phyloP scores from a whole-genome alignment of 1,284 basidiomycete genomes.

The Filobasidium uniguttulatum region DNA sequence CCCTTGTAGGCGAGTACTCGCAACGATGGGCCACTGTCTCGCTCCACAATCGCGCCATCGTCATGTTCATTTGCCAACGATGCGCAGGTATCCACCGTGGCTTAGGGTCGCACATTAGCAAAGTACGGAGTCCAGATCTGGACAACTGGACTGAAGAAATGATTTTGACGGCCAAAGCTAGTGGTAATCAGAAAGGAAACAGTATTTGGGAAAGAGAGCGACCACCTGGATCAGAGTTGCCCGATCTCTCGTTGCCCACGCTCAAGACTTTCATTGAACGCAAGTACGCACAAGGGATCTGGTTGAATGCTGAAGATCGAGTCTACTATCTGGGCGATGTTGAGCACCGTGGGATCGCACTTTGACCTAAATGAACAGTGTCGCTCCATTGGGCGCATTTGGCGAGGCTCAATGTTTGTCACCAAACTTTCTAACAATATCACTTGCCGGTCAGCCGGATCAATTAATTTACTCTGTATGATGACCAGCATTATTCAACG shows the following conservation, averaged over 20 bases:
- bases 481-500: too few species aligned
- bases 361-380: too few species aligned
- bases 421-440: too few species aligned
- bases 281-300: conserved; percentile 37
- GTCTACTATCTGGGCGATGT: background rate
- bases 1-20: conserved; percentile 24
- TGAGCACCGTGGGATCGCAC: background rate
- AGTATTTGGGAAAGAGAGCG: conserved; percentile 33
- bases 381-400: too few species aligned
- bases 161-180: conserved; percentile 28
- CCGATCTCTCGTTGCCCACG: conserved; percentile 26
- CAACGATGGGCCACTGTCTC: conserved; percentile 36
- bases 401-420: too few species aligned
- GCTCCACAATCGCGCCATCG: conserved; percentile 35
- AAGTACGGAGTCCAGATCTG: conserved; percentile 41
- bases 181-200: conserved; percentile 38
- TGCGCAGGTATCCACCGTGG: conserved; percentile 42
- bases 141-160: conserved; percentile 40
- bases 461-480: too few species aligned
- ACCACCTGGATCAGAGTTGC: conserved; percentile 16
- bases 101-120: conserved; percentile 42
- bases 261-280: conserved; percentile 31
- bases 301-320: conserved; percentile 23
- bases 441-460: too few species aligned
- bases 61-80: conserved; percentile 42